Percentiles rank a stretch among this genome's conserved stretches.
Evolutionary conservation across 2,329 filamentous ascomycete genomes (phyloP).

Genomic region (Fusarium vanettenii): DNA sequence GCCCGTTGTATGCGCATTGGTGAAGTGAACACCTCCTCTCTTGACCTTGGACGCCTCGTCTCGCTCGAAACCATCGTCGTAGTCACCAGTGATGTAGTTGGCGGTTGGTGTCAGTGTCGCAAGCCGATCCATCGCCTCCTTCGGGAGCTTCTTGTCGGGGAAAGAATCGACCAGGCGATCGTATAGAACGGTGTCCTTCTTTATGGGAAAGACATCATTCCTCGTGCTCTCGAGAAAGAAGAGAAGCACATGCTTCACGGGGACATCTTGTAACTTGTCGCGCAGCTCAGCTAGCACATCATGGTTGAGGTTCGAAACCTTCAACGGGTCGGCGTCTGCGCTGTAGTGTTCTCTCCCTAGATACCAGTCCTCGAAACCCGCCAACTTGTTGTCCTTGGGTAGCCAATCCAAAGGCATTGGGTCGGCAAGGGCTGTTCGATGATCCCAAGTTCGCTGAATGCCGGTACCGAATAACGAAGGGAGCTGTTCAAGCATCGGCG

Average conservation of each 20-base stretch:
- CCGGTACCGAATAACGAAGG: conserved; percentile 33
- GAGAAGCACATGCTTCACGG: conserved; percentile 56
- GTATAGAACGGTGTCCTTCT: conserved; percentile 52
- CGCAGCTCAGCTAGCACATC: conserved; percentile 43
- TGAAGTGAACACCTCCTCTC: conserved; percentile 54
- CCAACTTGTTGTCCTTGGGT: conserved; percentile 31
- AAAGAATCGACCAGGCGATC: conserved; percentile 46
- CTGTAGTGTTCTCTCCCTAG: conserved; percentile 47
- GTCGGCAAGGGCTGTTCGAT: conserved; percentile 42
- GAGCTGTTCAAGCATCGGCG: conserved; percentile 41
- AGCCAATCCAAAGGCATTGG: conserved; percentile 42
- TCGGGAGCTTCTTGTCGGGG: conserved; percentile 47
- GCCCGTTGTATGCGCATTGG: conserved; percentile 54
- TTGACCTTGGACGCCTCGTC: conserved; percentile 17
- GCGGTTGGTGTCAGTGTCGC: conserved; percentile 47
- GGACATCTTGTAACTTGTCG: conserved; percentile 43
- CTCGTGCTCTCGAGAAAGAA: conserved; percentile 59
- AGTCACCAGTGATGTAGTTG: conserved; percentile 51
- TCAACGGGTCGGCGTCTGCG: conserved; percentile 52
- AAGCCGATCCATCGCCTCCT: conserved; percentile 43
- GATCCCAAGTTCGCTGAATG: conserved; percentile 44
- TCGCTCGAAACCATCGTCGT: conserved; percentile 49
- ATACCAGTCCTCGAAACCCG: conserved; percentile 47
- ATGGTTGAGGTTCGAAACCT: conserved; percentile 52
- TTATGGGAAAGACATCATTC: conserved; percentile 58